Conservation (phyloP, 2,329 filamentous ascomycete species). For the Hirsutella minnesotensis region DNA sequence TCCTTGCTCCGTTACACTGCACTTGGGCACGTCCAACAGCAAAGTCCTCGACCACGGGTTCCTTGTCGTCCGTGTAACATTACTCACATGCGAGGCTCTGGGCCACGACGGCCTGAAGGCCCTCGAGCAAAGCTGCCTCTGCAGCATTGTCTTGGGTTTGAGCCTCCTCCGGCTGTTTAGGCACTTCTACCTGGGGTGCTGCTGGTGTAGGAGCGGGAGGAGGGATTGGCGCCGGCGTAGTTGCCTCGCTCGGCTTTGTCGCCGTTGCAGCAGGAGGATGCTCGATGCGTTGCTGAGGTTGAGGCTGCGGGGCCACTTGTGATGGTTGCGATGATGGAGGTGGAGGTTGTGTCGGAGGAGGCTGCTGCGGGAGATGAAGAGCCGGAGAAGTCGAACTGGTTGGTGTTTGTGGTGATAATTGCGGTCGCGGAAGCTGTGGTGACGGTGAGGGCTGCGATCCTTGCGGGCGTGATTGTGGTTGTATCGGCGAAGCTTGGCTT, state of each 20-base stretch:
- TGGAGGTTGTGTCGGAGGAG: not conserved
- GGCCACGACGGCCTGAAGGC: slow-evolving; percentile 22
- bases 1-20: not conserved
- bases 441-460: too few species aligned
- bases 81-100: slow-evolving; percentile 10
- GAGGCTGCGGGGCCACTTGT: not conserved
- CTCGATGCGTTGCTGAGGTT: not conserved
- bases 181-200: not conserved
- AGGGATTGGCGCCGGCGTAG: not conserved
- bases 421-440: too few species aligned
- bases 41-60: not conserved
- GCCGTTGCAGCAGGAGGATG: not conserved
- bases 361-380: not conserved
- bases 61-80: not conserved
- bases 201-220: not conserved
- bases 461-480: too few species aligned
- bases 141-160: slow-evolving; percentile 20
- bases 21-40: not conserved
- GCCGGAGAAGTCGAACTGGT: too few species aligned
- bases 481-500: too few species aligned
- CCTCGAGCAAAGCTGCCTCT: slow-evolving; percentile 21
- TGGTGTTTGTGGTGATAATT: too few species aligned
- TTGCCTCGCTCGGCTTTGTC: not conserved
- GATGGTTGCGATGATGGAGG: not conserved
- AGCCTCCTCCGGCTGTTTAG: slow-evolving; percentile 8